These are phyloP conservation scores for Spirogloea muscicola DNA, from an alignment of 139 green algal genomes.

Conservation along the genomic window DNA sequence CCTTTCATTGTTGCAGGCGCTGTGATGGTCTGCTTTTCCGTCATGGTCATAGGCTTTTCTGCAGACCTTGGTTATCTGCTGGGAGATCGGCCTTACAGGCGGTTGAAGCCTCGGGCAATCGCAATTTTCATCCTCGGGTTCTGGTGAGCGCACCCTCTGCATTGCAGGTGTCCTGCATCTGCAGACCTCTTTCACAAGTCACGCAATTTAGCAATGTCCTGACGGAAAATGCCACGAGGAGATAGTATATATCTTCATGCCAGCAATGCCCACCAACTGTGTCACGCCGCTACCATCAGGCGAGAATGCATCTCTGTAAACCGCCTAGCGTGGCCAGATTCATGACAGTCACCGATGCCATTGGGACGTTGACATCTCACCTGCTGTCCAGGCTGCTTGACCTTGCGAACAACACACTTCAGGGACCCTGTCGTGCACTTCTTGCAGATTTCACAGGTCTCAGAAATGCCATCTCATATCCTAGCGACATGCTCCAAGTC, in stretches of 20 bases:
- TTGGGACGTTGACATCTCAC: too few species aligned
- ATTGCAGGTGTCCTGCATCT: neutral
- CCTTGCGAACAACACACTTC: slow-evolving; percentile 47
- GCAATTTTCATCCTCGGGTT: slow-evolving; percentile 21
- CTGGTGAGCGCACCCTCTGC: slow-evolving; percentile 2
- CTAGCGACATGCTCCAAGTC: too few species aligned
- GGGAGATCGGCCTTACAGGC: slow-evolving; percentile 12
- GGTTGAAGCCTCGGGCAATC: neutral
- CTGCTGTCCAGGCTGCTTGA: slow-evolving; percentile 49
- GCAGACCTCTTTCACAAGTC: too few species aligned
- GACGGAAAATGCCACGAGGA: too few species aligned
- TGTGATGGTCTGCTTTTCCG: slow-evolving; percentile 10
- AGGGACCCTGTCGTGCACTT: slow-evolving; percentile 42
- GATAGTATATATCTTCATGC: too few species aligned
- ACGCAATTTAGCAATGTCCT: too few species aligned
- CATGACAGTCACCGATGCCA: too few species aligned
- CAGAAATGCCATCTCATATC: neutral
- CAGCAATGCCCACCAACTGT: too few species aligned
- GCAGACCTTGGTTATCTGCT: slow-evolving; percentile 29
- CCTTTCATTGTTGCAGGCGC: slow-evolving; percentile 40
- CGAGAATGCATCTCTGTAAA: too few species aligned
- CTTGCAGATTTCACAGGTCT: slow-evolving; percentile 44
- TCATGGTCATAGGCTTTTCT: slow-evolving; percentile 44
- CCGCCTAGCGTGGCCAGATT: too few species aligned
- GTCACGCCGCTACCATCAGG: too few species aligned